Percentiles rank a stretch among this genome's conserved stretches.
Evolutionary conservation across 352 stramenopile genomes (phyloP).

Genomic region (Pythium aristosporum): DNA sequence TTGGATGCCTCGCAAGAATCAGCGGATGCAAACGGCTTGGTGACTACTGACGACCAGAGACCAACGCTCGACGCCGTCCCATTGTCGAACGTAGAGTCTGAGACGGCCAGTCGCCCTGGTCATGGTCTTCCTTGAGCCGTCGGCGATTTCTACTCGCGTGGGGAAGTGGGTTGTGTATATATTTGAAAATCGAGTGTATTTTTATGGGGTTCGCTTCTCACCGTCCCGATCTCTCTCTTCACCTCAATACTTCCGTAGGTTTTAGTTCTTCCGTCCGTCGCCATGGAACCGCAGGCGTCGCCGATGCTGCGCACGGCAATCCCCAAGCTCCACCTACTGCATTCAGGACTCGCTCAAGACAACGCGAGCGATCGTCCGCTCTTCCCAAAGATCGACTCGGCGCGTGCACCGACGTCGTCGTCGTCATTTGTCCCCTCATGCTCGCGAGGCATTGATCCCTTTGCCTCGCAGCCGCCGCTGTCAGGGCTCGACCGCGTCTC

Average conservation of each 20-base stretch:
- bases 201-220: not conserved
- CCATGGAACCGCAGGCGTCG: constrained; percentile 23
- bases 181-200: not conserved
- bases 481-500: constrained; percentile 14
- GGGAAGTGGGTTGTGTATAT: not conserved
- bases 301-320: constrained; percentile 1
- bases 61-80: too few species aligned
- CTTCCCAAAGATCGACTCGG: constrained; percentile 19
- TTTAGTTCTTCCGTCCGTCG: not conserved
- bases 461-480: constrained; percentile 8
- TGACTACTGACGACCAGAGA: not conserved
- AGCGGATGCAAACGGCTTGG: not conserved
- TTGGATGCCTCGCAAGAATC: too few species aligned
- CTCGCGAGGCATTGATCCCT: constrained; percentile 9
- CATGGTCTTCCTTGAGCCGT: not conserved
- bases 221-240: not conserved
- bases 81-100: not conserved
- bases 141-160: too few species aligned
- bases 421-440: constrained; percentile 1
- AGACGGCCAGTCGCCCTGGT: not conserved
- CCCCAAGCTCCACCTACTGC: constrained; percentile 25
- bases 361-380: constrained; percentile 6
- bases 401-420: not conserved
- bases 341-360: not conserved
- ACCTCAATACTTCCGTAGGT: not conserved